These are phyloP conservation scores for Cardamine resedifolia DNA, from an alignment of 345 rosid genomes.

Conservation along the genomic window DNA sequence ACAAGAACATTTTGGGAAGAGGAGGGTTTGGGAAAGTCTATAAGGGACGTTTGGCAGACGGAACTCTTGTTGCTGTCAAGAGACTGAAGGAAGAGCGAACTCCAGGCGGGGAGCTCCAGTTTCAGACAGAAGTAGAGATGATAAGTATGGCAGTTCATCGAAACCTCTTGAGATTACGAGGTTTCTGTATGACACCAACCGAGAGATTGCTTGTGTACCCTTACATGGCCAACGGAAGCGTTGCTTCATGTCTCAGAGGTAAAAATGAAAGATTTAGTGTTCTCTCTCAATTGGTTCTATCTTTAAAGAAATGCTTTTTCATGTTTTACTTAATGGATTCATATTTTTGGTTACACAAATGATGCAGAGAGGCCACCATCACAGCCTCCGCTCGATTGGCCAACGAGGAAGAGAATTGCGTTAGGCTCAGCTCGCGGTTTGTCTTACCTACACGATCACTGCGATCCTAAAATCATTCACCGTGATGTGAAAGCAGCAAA, in stretches of 20 bases:
- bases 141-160: constrained; percentile 99
- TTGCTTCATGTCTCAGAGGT: constrained; percentile 97
- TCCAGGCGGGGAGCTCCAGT: constrained; percentile 96
- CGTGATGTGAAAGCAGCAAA: constrained; percentile 99
- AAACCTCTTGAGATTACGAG: constrained; percentile 83
- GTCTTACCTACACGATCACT: constrained; percentile 95
- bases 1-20: constrained; percentile 89
- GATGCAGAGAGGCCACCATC: constrained; percentile 70
- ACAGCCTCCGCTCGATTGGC: constrained; percentile 93
- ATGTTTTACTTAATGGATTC: neutral
- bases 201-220: constrained; percentile 94
- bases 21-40: constrained; percentile 99
- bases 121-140: constrained; percentile 99
- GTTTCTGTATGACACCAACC: constrained; percentile 98
- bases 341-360: constrained; percentile 21
- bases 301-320: neutral
- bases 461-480: constrained; percentile 97
- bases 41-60: constrained; percentile 91
- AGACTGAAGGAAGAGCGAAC: constrained; percentile 97
- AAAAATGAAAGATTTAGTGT: neutral
- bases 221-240: constrained; percentile 99
- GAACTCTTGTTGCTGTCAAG: constrained; percentile 90
- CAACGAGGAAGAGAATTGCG: constrained; percentile 77
- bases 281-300: neutral
- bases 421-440: constrained; percentile 96